These are phyloP conservation scores for Phytophthora ohioensis DNA, from an alignment of 352 stramenopile species.

Conservation along the genomic window DNA sequence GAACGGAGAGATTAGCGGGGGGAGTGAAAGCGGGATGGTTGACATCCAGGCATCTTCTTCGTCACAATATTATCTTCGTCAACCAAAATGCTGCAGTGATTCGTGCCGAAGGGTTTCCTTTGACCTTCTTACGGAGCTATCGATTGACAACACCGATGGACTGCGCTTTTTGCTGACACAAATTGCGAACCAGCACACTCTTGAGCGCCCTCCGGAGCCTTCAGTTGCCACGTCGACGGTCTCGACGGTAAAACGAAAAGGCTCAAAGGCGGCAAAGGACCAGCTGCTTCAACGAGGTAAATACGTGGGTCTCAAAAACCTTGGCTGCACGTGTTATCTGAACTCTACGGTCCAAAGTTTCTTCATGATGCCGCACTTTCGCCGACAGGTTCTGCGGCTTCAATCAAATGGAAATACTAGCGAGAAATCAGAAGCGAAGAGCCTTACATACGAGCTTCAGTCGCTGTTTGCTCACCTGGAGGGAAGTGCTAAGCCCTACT, in stretches of 20 bases:
- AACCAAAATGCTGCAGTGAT: slow-evolving; percentile 86
- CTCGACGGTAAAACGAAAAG: slow-evolving; percentile 64
- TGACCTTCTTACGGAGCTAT: slow-evolving; percentile 77
- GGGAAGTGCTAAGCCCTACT: slow-evolving; percentile 86
- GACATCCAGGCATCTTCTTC: slow-evolving; percentile 41
- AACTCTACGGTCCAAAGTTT: slow-evolving; percentile 96
- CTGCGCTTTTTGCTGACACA: slow-evolving; percentile 75
- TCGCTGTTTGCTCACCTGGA: slow-evolving; percentile 92
- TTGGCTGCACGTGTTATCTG: slow-evolving; percentile 96
- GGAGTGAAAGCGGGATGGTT: slow-evolving; percentile 17
- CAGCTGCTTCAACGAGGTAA: slow-evolving; percentile 69
- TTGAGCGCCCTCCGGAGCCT: slow-evolving; percentile 57
- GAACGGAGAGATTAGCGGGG: slow-evolving; percentile 26
- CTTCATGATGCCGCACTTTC: slow-evolving; percentile 95
- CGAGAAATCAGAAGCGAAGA: slow-evolving; percentile 33
- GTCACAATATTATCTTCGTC: slow-evolving; percentile 78
- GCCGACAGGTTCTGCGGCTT: slow-evolving; percentile 85
- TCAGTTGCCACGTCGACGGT: slow-evolving; percentile 22
- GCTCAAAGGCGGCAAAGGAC: slow-evolving; percentile 51
- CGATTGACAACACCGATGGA: slow-evolving; percentile 64
- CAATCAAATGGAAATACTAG: slow-evolving; percentile 32
- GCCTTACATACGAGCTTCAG: slow-evolving; percentile 89
- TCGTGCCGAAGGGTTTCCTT: slow-evolving; percentile 80
- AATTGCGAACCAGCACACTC: slow-evolving; percentile 81
- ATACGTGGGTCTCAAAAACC: slow-evolving; percentile 94